These are phyloP conservation scores for Musa troglodytarum DNA, from an alignment of 176 grass and related monocot genomes.

Conservation along the genomic window DNA sequence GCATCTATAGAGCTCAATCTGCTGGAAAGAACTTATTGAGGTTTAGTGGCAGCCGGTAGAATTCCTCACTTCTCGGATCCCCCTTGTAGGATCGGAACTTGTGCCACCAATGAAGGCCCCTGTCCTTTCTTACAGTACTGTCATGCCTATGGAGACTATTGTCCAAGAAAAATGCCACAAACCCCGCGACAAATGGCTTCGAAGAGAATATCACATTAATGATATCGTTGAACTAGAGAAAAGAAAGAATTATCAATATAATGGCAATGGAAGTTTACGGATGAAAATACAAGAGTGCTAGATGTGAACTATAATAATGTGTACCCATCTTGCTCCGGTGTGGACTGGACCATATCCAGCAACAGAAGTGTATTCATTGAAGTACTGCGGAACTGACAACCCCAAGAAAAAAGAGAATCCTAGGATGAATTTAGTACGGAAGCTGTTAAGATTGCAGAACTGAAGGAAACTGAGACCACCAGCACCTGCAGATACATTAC, in stretches of 20 bases:
- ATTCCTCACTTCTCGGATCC: constrained; percentile 66
- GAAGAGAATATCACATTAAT: constrained; percentile 82
- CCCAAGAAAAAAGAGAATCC: constrained; percentile 88
- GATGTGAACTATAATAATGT: not conserved
- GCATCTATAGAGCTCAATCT: constrained; percentile 22
- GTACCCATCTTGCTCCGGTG: constrained; percentile 82
- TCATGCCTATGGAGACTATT: constrained; percentile 43
- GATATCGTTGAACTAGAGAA: constrained; percentile 82
- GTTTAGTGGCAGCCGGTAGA: constrained; percentile 74
- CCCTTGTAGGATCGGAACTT: constrained; percentile 64
- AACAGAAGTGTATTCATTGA: constrained; percentile 77
- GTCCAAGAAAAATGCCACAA: constrained; percentile 83
- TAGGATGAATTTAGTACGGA: constrained; percentile 89
- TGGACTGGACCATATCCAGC: constrained; percentile 79
- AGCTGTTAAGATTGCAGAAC: constrained; percentile 88
- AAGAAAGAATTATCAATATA: not conserved
- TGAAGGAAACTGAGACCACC: constrained; percentile 74
- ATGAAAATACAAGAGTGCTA: not conserved
- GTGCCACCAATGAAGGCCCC: constrained; percentile 80
- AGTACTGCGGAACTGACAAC: constrained; percentile 85
- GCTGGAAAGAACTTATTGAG: constrained; percentile 82
- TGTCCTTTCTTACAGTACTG: constrained; percentile 47
- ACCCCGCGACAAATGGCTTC: constrained; percentile 63
- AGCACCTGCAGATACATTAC: constrained; percentile 34
- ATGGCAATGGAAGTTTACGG: not conserved